Evolutionary conservation across 176 grass and related monocot species (phyloP), one percentile per base, ranked within the genome.

Genomic region (Musa schizocarpa): DNA sequence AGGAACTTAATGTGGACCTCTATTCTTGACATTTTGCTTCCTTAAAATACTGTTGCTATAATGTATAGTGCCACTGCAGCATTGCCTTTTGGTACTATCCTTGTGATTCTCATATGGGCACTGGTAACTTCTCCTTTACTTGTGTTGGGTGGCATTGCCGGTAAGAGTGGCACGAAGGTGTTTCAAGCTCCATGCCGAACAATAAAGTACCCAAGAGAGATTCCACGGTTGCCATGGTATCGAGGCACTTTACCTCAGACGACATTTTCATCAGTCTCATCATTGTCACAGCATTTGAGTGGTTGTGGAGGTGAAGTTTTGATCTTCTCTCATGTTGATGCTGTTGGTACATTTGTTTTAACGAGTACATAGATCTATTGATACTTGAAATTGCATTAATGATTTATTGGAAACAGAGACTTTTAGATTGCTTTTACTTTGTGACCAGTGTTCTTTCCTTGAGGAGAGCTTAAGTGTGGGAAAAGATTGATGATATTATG

Each of bases 1-100:
- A 63, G 16, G 21, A 63, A 63, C 61, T 63, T 63, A 25, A 23
- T 63, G 61, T 63, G 61, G 61, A 63, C 61, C 61, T 63, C 21
- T 63, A 63, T 63, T 63, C 61, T 63, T 63, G 61, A 63, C 61
- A 19, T 63, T 63, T 63, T 63, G 61, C 61, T 63, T 63, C 21
- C 61, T 63, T 24, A 63, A 63, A 24, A 24, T 21, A 57, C 14
- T 57, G 59, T 63, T 63, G 59, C 59, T 63, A 22, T 22, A 22
- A 22, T 22, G 22, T 22, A 22, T 22, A 22, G 22, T 22, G 22
- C 22, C 22, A 22, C 22, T 22, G 22, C 22, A 22, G 22, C 22
- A 63, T 22, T 63, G n/a, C 59, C 59, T 14, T 22, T 63, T 63
- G 59, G 59, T 10, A 23, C 59, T 9, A 63, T 63, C 11, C 59